Evolutionary conservation across 306 rosid genomes (phyloP), one percentile per base, ranked within the genome.

Genomic region (Begonia peltatifolia): DNA sequence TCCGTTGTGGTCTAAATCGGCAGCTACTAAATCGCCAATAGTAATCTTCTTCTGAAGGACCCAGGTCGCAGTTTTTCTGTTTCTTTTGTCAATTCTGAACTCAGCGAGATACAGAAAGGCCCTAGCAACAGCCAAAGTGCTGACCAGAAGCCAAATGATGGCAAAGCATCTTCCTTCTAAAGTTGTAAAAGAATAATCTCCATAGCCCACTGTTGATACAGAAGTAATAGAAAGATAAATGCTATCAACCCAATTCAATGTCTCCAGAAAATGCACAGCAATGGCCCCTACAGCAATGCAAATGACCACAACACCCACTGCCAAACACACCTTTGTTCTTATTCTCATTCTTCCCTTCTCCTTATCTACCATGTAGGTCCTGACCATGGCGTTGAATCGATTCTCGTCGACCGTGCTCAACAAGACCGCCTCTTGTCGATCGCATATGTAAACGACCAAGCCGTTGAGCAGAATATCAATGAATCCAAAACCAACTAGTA

Each of bases 281-380:
- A 79, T 30, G 51, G 87, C 64, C 43, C 87, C 95, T 9, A 77
- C 10, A 11, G 74, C 77, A 62, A 85, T 75, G 54, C 92, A 85
- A 11, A 67, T 58, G 42, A 71, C 57, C 6, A 86, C 93, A 38
- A 77, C 77, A 2, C 46, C 53, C 60, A 65, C 68, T 30, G 87
- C 83, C 55, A 75, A 50, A 22, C 63, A 57, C 41, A 86, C 93
- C 54, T 77, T 86, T 5, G 72, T 70, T 57, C 95, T 62, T 55
- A 77, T 85, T 58, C 95, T 76, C 92, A 86, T 77, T 63, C 93
- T 72, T 14, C 93, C 79, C 46, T 82, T 82, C 53, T 79, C 71
- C 48, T 58, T 70, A 55, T 86, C 87, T 16, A 79, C 59, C 67
- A 86, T 70, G 44, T 72, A 81, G 0, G 82, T 59, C 44, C 50